Evolutionary conservation across 441 rosid species (phyloP).

Genomic region (Euphorbia schlechtendalii): DNA sequence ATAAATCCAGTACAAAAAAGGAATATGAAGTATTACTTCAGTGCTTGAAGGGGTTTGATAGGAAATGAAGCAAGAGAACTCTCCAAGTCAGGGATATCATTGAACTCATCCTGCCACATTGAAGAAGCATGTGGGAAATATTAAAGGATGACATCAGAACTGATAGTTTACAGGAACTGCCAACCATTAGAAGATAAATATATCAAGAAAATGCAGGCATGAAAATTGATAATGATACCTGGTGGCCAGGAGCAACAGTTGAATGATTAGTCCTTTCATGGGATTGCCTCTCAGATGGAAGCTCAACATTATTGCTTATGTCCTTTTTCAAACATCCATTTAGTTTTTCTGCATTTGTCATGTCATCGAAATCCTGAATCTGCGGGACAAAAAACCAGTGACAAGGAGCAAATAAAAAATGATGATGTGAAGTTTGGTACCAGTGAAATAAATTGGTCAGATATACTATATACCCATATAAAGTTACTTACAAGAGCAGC

Average conservation of each 20-base stretch:
- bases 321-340: slow-evolving; percentile 36
- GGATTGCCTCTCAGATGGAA: slow-evolving; percentile 34
- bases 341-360: slow-evolving; percentile 44
- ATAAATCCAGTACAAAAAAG: background rate
- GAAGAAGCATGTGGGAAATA: slow-evolving; percentile 18
- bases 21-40: slow-evolving; percentile 41
- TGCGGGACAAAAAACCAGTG: slow-evolving; percentile 28
- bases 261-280: slow-evolving; percentile 44
- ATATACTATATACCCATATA: slow-evolving; percentile 2
- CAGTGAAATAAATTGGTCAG: background rate
- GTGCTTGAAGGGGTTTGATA: slow-evolving; percentile 80
- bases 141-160: slow-evolving; percentile 13
- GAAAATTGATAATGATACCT: slow-evolving; percentile 32
- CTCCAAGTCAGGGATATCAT: slow-evolving; percentile 66
- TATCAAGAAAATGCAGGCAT: slow-evolving; percentile 18
- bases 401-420: slow-evolving; percentile 7
- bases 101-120: slow-evolving; percentile 59
- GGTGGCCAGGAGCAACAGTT: slow-evolving; percentile 43
- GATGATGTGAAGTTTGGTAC: background rate
- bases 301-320: slow-evolving; percentile 31
- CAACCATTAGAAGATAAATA: slow-evolving; percentile 4
- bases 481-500: slow-evolving; percentile 76
- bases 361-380: slow-evolving; percentile 65
- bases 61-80: slow-evolving; percentile 77
- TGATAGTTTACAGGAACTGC: background rate